These are phyloP conservation scores for Candida nemodendra DNA, from an alignment of 805 yeast genomes.

Conservation along the genomic window DNA sequence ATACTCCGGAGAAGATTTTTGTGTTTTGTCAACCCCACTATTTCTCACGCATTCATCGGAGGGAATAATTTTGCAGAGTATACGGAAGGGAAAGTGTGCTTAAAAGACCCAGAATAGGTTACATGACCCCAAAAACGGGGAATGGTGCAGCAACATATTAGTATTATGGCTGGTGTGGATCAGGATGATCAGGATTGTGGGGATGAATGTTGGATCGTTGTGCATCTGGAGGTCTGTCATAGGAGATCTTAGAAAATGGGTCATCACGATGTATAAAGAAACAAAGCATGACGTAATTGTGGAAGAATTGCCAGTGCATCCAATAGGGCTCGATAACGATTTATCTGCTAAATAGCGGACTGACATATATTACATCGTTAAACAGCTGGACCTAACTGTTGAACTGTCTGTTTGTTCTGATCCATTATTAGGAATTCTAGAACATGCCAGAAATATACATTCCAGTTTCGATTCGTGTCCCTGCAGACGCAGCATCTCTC, in stretches of 20 bases:
- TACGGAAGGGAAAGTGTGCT: too few relatives aligned
- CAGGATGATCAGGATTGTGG: too few relatives aligned
- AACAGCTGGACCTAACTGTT: slow-evolving; percentile 9
- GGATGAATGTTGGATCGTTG: slow-evolving; percentile 12
- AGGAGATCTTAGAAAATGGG: slow-evolving; percentile 8
- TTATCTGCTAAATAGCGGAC: slow-evolving; percentile 4
- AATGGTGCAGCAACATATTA: too few relatives aligned
- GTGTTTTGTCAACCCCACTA: too few relatives aligned
- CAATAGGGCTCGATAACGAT: slow-evolving; percentile 11
- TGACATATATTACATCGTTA: slow-evolving; percentile 13
- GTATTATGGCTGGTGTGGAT: too few relatives aligned
- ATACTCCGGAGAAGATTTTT: too few relatives aligned
- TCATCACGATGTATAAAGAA: slow-evolving; percentile 15
- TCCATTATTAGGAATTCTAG: slow-evolving; percentile 12
- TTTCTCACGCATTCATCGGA: too few relatives aligned
- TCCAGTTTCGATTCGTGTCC: too few relatives aligned
- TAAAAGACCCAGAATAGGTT: too few relatives aligned
- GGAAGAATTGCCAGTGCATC: slow-evolving; percentile 16
- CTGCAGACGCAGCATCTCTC: slow-evolving; percentile 2
- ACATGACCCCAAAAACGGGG: not conserved
- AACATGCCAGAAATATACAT: slow-evolving; percentile 7
- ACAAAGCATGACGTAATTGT: slow-evolving; percentile 8
- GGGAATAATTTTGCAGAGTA: too few relatives aligned
- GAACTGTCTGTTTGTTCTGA: slow-evolving; percentile 5
- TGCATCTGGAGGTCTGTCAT: slow-evolving; percentile 13